Percentiles rank a stretch among this genome's conserved stretches.
Evolutionary conservation across 768 basidiomycete species (phyloP).

Genomic region (Lactarius hatsudake): DNA sequence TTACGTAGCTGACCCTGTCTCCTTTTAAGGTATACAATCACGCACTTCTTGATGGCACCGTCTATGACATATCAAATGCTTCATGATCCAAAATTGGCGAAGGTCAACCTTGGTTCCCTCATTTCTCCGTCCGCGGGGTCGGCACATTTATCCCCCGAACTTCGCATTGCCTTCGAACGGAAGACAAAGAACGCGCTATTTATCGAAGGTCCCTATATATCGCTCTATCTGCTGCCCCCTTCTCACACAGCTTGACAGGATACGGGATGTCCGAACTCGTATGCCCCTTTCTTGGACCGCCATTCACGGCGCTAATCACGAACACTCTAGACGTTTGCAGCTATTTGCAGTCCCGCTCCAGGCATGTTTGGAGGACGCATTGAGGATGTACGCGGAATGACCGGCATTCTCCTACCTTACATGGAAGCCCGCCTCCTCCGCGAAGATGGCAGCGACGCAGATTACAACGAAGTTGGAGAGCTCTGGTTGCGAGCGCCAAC

Average conservation of each 20-base stretch:
- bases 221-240: background rate
- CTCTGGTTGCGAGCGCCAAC: slow-evolving; percentile 56
- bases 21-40: slow-evolving; percentile 13
- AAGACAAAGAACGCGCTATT: background rate
- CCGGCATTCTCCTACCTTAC: slow-evolving; percentile 61
- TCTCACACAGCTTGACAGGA: slow-evolving; percentile 5
- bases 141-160: slow-evolving; percentile 12
- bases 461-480: slow-evolving; percentile 60
- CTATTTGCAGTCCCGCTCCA: slow-evolving; percentile 11
- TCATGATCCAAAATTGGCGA: slow-evolving; percentile 9
- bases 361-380: slow-evolving; percentile 14
- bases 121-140: background rate
- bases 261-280: slow-evolving; percentile 25
- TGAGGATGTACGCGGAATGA: slow-evolving; percentile 39
- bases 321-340: slow-evolving; percentile 22
- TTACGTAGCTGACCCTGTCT: background rate
- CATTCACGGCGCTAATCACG: background rate
- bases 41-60: slow-evolving; percentile 18
- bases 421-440: slow-evolving; percentile 61
- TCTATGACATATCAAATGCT: slow-evolving; percentile 18
- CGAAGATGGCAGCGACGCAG: slow-evolving; percentile 56
- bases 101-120: slow-evolving; percentile 14
- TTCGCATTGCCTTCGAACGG: slow-evolving; percentile 9
- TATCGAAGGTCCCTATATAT: slow-evolving; percentile 6
- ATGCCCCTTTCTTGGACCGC: background rate